These are phyloP conservation scores for Raddia guianensis DNA, from an alignment of 176 grass and related monocot species.

Conservation along the genomic window DNA sequence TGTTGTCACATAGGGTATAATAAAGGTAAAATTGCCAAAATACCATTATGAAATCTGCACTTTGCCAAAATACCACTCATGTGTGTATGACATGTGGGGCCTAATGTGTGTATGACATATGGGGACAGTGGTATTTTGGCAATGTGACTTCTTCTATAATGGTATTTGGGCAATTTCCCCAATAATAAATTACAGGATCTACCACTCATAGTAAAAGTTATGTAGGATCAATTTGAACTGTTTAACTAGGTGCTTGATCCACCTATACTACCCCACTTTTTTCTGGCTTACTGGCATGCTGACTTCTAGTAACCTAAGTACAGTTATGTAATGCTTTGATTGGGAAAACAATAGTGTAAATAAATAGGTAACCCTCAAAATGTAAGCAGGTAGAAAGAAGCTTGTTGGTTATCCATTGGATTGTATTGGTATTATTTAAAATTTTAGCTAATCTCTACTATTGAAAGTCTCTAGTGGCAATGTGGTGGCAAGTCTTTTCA, in stretches of 20 bases:
- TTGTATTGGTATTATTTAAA: not conserved
- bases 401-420: not conserved
- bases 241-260: conserved; percentile 8
- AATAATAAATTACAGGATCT: not conserved
- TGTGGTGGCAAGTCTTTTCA: too few relatives aligned
- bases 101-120: too few relatives aligned
- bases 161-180: too few relatives aligned
- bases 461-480: too few relatives aligned
- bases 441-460: not conserved
- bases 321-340: not conserved
- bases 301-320: not conserved
- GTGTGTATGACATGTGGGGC: too few relatives aligned
- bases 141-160: too few relatives aligned
- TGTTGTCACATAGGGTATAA: not conserved
- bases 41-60: too few relatives aligned
- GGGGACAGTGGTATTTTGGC: too few relatives aligned
- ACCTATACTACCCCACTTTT: not conserved
- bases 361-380: not conserved
- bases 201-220: not conserved
- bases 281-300: not conserved
- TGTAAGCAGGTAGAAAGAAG: not conserved
- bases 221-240: not conserved
- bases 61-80: too few relatives aligned
- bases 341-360: not conserved
- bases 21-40: too few relatives aligned